Conservation (phyloP, 805 yeast genomes). For the Candida cerambycidarum region DNA sequence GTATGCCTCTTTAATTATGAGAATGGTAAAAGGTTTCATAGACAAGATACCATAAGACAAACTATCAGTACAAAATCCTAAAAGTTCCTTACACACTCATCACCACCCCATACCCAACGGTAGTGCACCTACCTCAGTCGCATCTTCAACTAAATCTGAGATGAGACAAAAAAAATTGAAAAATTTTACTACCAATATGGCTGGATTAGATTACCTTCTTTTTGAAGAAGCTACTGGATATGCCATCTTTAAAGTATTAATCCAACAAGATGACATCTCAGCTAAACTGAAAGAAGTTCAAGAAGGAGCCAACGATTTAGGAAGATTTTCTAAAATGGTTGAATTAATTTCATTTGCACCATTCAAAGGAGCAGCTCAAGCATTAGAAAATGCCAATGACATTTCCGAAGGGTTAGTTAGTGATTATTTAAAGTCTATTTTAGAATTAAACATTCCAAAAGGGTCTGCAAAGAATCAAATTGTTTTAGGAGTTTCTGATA, state of each 20-base stretch:
- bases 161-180: constrained; percentile 10
- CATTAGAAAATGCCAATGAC: constrained; percentile 96
- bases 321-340: constrained; percentile 85
- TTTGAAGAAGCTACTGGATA: constrained; percentile 99
- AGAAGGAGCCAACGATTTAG: constrained; percentile 81
- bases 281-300: constrained; percentile 92
- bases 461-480: constrained; percentile 66
- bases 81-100: no score
- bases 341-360: constrained; percentile 96
- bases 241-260: constrained; percentile 89
- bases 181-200: constrained; percentile 40
- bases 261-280: constrained; percentile 94
- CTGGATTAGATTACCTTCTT: constrained; percentile 83
- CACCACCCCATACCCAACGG: no score
- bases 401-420: constrained; percentile 95
- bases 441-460: constrained; percentile 90
- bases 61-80: no score
- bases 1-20: no score
- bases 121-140: no score
- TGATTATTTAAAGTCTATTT: constrained; percentile 83
- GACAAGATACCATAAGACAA: no score
- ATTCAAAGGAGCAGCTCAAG: constrained; percentile 99
- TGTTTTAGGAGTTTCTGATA: constrained; percentile 86
- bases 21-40: no score
- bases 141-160: background rate